These are phyloP conservation scores for Jasminum sambac DNA, from an alignment of 257 asterid genomes.

Conservation along the genomic window DNA sequence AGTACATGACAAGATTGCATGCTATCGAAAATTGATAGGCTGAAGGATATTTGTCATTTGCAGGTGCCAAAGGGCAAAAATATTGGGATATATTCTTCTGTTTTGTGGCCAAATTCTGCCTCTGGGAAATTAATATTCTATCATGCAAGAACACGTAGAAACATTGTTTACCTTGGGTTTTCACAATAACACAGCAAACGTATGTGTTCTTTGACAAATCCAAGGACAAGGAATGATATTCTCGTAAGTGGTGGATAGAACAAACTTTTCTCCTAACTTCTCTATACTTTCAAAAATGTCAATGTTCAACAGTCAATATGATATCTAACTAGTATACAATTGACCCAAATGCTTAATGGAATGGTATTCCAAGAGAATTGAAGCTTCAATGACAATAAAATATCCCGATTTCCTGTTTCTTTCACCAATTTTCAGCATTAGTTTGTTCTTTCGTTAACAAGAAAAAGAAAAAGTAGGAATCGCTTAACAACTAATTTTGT, in stretches of 20 bases:
- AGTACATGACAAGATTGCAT: background rate
- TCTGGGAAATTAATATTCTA: constrained; percentile 1
- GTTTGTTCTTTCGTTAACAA: background rate
- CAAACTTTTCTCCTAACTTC: constrained; percentile 5
- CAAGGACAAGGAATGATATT: constrained; percentile 18
- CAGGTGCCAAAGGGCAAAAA: constrained; percentile 32
- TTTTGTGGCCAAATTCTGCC: constrained; percentile 21
- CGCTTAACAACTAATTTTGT: constrained; percentile 24
- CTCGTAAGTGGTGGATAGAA: constrained; percentile 23
- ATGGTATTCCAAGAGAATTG: background rate
- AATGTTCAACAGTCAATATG: constrained; percentile 15
- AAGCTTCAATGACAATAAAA: background rate
- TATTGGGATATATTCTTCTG: constrained; percentile 39
- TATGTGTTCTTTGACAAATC: constrained; percentile 15
- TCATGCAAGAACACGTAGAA: constrained; percentile 24
- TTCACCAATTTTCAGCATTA: background rate
- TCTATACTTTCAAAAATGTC: constrained; percentile 23
- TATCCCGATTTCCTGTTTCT: background rate
- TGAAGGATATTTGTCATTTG: constrained; percentile 27
- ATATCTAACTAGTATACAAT: background rate
- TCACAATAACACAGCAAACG: constrained; percentile 21
- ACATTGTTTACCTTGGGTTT: background rate
- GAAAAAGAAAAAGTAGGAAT: background rate
- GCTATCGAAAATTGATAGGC: background rate
- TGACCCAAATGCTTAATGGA: background rate